Evolutionary conservation across 495 filamentous ascomycete species (phyloP), one percentile per base, ranked within the genome.

Genomic region (Neurospora cerealis): DNA sequence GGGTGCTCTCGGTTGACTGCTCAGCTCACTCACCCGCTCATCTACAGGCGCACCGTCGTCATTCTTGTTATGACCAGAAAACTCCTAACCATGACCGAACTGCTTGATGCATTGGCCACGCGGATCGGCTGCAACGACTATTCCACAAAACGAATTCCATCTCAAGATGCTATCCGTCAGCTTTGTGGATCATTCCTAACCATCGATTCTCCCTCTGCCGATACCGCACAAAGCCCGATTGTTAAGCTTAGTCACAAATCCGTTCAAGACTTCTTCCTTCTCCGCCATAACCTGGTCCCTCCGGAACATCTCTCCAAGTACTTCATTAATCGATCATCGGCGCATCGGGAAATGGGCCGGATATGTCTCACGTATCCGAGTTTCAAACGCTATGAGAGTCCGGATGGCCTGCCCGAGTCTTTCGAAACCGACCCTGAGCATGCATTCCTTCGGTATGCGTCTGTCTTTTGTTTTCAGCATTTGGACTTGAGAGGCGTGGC

Each of bases 11-110:
- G 44, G 42, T 21, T 48, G n/a, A 48, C 44, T 21, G n/a, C 7
- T 21, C 17, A 10, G 19, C 44, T 48, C 21, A 48, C 44, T 48
- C n/a, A 9, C 44, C 44, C 24, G 40, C 21, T 69, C 44, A 44
- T 37, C 70, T 4, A 37, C 44, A 78, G 76, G 46, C 72, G 66
- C n/a, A 78, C 78, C 17, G 77, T 80, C 70, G 69, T 77, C 36
- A 78, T 80, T 70, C 38, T 81, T 15, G 73, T 73, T 28, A 39
- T 71, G 8, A 73, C 78, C 13, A 71, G 54, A 21, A 77, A 80
- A 48, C 73, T 79, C 6, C 24, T 81, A n/a, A 70, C 71, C 19
- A 40, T 79, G 21, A 71, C 73, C 66, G 79, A 80, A 17, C 24
- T 71, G 34, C 70, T 36, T 9, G 70, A 71, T 48, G 70, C 41